Conservation (phyloP, 1,284 basidiomycete genomes). For the Puccinia horiana region DNA sequence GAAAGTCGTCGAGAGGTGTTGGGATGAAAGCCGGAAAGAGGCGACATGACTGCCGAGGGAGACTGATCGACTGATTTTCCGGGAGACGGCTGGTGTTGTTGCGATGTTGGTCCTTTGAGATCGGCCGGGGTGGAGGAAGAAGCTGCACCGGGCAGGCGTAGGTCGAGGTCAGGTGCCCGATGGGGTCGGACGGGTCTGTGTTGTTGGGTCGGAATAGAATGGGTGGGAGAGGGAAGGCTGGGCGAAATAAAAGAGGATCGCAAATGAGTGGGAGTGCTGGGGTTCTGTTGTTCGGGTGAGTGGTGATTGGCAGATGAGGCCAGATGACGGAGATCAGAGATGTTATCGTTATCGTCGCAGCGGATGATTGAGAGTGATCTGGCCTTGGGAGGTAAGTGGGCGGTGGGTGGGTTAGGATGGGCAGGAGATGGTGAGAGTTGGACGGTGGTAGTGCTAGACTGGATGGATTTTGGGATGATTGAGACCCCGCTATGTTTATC, state of each 20-base stretch:
- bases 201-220: background rate
- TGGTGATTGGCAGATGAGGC: background rate
- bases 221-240: conserved; percentile 5
- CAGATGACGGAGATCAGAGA: background rate
- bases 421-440: background rate
- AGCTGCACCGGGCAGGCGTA: conserved; percentile 18
- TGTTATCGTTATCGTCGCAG: conserved; percentile 1
- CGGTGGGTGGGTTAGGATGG: background rate
- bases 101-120: background rate
- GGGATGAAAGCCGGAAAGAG: background rate
- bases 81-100: background rate
- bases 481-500: conserved; percentile 13
- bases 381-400: conserved; percentile 16
- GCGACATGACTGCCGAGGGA: too few relatives aligned
- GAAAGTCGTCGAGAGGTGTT: background rate
- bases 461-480: background rate
- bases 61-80: too few relatives aligned
- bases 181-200: conserved; percentile 32
- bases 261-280: background rate
- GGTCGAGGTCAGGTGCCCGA: conserved; percentile 44
- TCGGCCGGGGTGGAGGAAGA: background rate
- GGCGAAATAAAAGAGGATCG: background rate
- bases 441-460: background rate
- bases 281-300: background rate
- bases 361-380: conserved; percentile 28